phyloP scores from a whole-genome alignment of 805 yeast species.

The Wickerhamomyces canadensis region DNA sequence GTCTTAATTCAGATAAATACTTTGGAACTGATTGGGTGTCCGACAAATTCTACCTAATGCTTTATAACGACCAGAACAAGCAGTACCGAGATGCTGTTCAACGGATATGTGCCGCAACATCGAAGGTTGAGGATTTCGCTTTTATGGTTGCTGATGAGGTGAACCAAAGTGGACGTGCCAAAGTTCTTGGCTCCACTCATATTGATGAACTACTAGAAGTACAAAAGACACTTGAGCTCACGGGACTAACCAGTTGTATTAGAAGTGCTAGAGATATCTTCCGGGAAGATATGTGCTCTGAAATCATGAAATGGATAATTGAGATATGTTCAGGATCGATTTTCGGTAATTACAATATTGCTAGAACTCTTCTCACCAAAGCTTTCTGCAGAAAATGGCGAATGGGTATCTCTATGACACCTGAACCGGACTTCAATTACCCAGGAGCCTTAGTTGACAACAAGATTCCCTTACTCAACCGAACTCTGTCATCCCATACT shows the following conservation, averaged over 20 bases:
- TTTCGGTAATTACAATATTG: constrained; percentile 39
- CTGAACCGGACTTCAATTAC: not conserved
- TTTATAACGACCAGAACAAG: constrained; percentile 77
- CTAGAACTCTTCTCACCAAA: constrained; percentile 47
- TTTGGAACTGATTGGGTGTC: constrained; percentile 38
- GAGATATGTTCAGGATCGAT: constrained; percentile 52
- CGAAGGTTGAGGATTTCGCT: constrained; percentile 59
- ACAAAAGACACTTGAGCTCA: constrained; percentile 50
- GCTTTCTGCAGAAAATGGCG: constrained; percentile 62
- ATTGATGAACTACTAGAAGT: constrained; percentile 44
- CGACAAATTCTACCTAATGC: constrained; percentile 43
- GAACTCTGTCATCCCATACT: not conserved
- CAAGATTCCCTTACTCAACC: constrained; percentile 11
- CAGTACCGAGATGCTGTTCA: constrained; percentile 72
- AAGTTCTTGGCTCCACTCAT: constrained; percentile 53
- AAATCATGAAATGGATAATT: constrained; percentile 59
- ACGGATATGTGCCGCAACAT: constrained; percentile 57
- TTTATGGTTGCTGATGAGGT: constrained; percentile 64
- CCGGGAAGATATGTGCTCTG: constrained; percentile 77
- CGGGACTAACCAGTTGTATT: constrained; percentile 64
- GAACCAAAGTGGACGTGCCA: constrained; percentile 62
- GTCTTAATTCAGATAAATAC: constrained; percentile 35
- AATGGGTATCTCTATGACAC: constrained; percentile 36
- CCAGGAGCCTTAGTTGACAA: constrained; percentile 11
- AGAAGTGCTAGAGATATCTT: constrained; percentile 64